Evolutionary conservation across 2,329 filamentous ascomycete species (phyloP).

Genomic region (Ophiostoma perfectum): DNA sequence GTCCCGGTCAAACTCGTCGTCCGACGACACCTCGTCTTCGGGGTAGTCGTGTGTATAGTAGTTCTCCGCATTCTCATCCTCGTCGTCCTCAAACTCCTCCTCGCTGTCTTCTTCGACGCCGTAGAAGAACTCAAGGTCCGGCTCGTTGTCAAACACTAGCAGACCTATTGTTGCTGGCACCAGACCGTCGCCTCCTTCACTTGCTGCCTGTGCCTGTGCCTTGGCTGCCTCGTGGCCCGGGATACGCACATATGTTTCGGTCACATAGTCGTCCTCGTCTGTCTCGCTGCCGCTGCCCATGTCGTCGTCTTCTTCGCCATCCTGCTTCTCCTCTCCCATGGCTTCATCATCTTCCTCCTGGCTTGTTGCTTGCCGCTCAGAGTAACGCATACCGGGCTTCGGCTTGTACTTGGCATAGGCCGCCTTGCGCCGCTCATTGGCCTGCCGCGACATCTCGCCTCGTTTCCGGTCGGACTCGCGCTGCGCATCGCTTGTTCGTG

Average conservation of each 20-base stretch:
- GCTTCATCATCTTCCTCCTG: neutral
- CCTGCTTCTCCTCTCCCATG: conserved; percentile 37
- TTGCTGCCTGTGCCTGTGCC: conserved; percentile 33
- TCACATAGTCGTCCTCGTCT: conserved; percentile 54
- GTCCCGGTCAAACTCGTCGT: conserved; percentile 58
- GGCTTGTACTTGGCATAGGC: conserved; percentile 26
- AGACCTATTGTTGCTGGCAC: conserved; percentile 49
- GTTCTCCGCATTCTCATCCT: conserved; percentile 68
- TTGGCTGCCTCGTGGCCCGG: conserved; percentile 41
- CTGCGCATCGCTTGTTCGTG: neutral
- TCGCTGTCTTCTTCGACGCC: conserved; percentile 58
- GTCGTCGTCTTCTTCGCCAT: conserved; percentile 30
- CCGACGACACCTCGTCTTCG: conserved; percentile 69
- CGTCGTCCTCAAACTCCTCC: conserved; percentile 55
- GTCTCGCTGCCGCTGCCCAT: conserved; percentile 42
- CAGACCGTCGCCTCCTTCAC: conserved; percentile 25
- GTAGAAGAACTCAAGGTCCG: conserved; percentile 57
- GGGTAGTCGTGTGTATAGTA: conserved; percentile 76
- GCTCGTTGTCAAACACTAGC: conserved; percentile 52
- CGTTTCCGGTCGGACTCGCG: conserved; percentile 4
- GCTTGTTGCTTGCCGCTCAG: conserved; percentile 27
- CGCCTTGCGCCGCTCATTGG: conserved; percentile 21
- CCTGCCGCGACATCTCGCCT: conserved; percentile 19
- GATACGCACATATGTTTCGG: conserved; percentile 60
- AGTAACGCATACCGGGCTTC: conserved; percentile 20